phyloP scores from a whole-genome alignment of 2,329 filamentous ascomycete species.

The Zasmidium cellare region DNA sequence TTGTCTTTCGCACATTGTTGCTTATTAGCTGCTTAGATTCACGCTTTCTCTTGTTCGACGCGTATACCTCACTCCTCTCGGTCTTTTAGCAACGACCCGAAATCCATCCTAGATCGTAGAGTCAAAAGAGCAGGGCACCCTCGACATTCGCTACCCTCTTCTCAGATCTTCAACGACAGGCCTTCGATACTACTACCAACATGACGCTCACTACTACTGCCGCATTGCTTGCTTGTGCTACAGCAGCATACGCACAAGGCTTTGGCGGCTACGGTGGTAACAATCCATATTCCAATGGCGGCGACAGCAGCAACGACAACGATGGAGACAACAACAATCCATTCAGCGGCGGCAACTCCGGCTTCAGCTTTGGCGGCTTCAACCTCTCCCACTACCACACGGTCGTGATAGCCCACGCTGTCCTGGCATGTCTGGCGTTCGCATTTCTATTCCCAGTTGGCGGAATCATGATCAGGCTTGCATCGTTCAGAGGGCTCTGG shows the following conservation, averaged over 20 bases:
- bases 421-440: constrained; percentile 47
- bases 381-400: constrained; percentile 20
- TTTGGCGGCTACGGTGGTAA: constrained; percentile 13
- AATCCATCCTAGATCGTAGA: not conserved
- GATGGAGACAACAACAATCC: constrained; percentile 5
- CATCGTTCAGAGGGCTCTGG: constrained; percentile 46
- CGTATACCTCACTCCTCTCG: not conserved
- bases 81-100: not conserved
- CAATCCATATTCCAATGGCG: constrained; percentile 14
- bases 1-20: not conserved
- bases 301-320: constrained; percentile 10
- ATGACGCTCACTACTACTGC: not conserved
- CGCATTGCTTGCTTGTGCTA: constrained; percentile 5
- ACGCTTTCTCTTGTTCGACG: not conserved
- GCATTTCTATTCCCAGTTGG: constrained; percentile 49
- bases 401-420: constrained; percentile 47
- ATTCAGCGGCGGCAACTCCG: constrained; percentile 12
- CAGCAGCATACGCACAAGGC: constrained; percentile 12
- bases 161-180: constrained; percentile 4
- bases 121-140: no score
- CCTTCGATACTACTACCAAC: no score
- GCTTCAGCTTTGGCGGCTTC: constrained; percentile 9
- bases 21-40: not conserved
- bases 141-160: no score
- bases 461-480: constrained; percentile 47